Conservation (phyloP, 2,329 filamentous ascomycete species). For the Penicillium expansum region DNA sequence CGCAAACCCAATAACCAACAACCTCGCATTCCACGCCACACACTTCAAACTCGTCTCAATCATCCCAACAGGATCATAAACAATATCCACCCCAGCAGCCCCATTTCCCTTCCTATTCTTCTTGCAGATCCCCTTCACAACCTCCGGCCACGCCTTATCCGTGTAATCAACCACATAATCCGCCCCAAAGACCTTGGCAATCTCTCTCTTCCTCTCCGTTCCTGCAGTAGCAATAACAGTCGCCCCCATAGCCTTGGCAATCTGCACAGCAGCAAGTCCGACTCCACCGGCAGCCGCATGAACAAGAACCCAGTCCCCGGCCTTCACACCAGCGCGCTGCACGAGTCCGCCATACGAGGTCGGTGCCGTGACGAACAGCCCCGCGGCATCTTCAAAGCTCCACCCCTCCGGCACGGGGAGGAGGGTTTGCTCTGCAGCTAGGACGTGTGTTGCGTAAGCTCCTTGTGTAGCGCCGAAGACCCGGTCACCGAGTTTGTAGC, state of each 20-base stretch:
- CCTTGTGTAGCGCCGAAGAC: slow-evolving; percentile 88
- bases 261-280: slow-evolving; percentile 84
- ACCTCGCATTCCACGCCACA: slow-evolving; percentile 85
- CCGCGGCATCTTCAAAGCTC: slow-evolving; percentile 80
- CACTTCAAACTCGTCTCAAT: slow-evolving; percentile 88
- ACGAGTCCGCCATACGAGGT: slow-evolving; percentile 86
- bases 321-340: slow-evolving; percentile 69
- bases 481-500: slow-evolving; percentile 72
- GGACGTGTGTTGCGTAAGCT: slow-evolving; percentile 75
- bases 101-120: slow-evolving; percentile 61
- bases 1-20: slow-evolving; percentile 87
- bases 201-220: slow-evolving; percentile 71
- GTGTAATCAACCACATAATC: slow-evolving; percentile 80
- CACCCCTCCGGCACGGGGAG: slow-evolving; percentile 75
- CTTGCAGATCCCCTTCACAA: slow-evolving; percentile 67
- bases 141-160: slow-evolving; percentile 63
- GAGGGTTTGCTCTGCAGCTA: slow-evolving; percentile 64
- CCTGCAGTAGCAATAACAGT: slow-evolving; percentile 92
- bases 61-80: slow-evolving; percentile 90
- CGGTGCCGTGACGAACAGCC: slow-evolving; percentile 86
- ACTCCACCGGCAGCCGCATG: slow-evolving; percentile 93
- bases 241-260: slow-evolving; percentile 88
- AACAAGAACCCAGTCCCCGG: slow-evolving; percentile 81
- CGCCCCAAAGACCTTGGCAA: slow-evolving; percentile 77
- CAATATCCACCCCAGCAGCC: slow-evolving; percentile 74